Evolutionary conservation across 495 filamentous ascomycete species (phyloP).

Genomic region (Daldinia caldariorum): DNA sequence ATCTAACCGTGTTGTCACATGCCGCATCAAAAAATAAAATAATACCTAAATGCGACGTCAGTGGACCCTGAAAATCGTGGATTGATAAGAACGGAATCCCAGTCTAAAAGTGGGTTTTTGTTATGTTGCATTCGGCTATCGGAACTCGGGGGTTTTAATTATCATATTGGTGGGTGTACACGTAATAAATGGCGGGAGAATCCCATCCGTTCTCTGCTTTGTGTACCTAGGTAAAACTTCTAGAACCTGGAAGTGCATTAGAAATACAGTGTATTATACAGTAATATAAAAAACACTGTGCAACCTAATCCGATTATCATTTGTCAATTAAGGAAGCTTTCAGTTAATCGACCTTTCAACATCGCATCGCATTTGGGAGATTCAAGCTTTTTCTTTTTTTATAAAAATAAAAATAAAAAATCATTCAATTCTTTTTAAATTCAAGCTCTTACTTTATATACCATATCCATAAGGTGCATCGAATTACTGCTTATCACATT

Average conservation of each 20-base stretch:
- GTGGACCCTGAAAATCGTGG: constrained; percentile 42
- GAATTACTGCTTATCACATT: background rate
- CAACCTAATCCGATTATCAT: background rate
- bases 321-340: constrained; percentile 2
- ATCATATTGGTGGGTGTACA: constrained; percentile 19
- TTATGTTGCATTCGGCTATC: constrained; percentile 37
- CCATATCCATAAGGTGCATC: background rate
- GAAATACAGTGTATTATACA: background rate
- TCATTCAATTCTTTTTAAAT: background rate
- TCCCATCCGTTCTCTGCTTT: constrained; percentile 22
- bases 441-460: background rate
- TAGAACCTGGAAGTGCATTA: background rate
- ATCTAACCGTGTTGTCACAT: constrained; percentile 30
- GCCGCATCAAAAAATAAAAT: constrained; percentile 7
- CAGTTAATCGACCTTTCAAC: background rate
- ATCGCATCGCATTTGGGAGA: background rate
- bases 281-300: background rate
- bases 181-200: constrained; percentile 27
- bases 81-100: constrained; percentile 26
- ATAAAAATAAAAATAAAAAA: no score
- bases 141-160: constrained; percentile 27
- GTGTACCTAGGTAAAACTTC: background rate
- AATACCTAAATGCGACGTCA: constrained; percentile 36
- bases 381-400: background rate
- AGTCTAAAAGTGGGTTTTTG: constrained; percentile 6